Percentiles rank a stretch among this genome's conserved stretches.
Evolutionary conservation across 2,329 filamentous ascomycete genomes (phyloP).

Genomic region (Arthroderma sp.): DNA sequence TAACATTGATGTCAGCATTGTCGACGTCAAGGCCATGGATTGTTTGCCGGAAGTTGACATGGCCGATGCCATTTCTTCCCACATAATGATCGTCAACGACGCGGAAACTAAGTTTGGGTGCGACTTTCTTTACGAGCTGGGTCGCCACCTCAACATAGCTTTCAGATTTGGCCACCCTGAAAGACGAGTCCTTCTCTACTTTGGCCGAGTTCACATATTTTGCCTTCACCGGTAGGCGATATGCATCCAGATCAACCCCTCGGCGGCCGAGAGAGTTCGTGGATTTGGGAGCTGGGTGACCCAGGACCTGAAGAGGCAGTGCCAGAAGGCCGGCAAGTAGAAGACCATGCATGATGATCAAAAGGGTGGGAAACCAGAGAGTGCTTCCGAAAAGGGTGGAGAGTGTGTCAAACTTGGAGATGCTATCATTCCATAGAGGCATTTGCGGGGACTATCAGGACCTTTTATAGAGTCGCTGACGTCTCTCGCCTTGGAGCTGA

Average conservation of each 20-base stretch:
- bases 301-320: conserved; percentile 1
- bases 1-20: conserved; percentile 10
- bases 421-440: no score
- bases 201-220: conserved; percentile 4
- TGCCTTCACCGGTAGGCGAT: conserved; percentile 3
- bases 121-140: conserved; percentile 5
- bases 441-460: no score
- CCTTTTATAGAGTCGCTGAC: no score
- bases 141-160: conserved; percentile 8
- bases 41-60: conserved; percentile 9
- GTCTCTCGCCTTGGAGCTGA: no score
- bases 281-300: neutral
- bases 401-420: no score
- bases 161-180: neutral
- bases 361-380: neutral
- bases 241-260: conserved; percentile 8
- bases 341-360: conserved; percentile 1
- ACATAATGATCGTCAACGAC: conserved; percentile 9
- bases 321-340: conserved; percentile 3
- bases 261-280: conserved; percentile 2
- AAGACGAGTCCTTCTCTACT: neutral
- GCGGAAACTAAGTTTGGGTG: conserved; percentile 6
- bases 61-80: conserved; percentile 8
- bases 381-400: no score
- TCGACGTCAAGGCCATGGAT: conserved; percentile 7